A percentile compares a stretch with the other conserved stretches of the same genome.
phyloP scores from a whole-genome alignment of 331 rosid genomes.

The Pyracantha coccinea region DNA sequence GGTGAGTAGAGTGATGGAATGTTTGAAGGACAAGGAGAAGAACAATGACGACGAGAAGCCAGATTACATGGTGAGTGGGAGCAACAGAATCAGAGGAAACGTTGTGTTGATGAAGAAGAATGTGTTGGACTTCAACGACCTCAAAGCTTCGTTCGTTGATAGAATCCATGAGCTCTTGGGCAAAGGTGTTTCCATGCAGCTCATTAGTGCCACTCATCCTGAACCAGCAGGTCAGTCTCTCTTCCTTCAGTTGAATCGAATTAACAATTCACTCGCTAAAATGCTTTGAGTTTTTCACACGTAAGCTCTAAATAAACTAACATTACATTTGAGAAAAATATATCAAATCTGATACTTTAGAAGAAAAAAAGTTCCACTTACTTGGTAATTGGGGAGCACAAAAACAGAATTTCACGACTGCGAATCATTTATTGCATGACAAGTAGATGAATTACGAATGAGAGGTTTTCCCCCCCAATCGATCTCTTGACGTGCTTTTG shows the following conservation, averaged over 20 bases:
- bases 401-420: too few relatives aligned
- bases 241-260: neutral
- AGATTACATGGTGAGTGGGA: conserved; percentile 1
- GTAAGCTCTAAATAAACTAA: neutral
- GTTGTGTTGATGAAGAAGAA: conserved; percentile 74
- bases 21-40: conserved; percentile 21
- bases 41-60: conserved; percentile 7
- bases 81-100: conserved; percentile 38
- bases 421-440: too few relatives aligned
- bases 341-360: neutral
- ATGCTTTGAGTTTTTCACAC: neutral
- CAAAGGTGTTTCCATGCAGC: conserved; percentile 71
- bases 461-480: neutral
- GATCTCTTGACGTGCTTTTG: neutral
- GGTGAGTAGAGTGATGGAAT: conserved; percentile 17
- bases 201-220: conserved; percentile 49
- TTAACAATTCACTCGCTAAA: neutral
- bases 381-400: neutral
- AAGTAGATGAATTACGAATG: too few relatives aligned
- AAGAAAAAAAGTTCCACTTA: neutral
- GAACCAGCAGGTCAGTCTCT: conserved; percentile 46
- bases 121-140: conserved; percentile 54
- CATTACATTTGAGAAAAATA: neutral
- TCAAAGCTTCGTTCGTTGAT: conserved; percentile 60
- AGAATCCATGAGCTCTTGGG: conserved; percentile 73